These are phyloP conservation scores for Cyathus striatus DNA, from an alignment of 768 basidiomycete genomes.

Conservation along the genomic window DNA sequence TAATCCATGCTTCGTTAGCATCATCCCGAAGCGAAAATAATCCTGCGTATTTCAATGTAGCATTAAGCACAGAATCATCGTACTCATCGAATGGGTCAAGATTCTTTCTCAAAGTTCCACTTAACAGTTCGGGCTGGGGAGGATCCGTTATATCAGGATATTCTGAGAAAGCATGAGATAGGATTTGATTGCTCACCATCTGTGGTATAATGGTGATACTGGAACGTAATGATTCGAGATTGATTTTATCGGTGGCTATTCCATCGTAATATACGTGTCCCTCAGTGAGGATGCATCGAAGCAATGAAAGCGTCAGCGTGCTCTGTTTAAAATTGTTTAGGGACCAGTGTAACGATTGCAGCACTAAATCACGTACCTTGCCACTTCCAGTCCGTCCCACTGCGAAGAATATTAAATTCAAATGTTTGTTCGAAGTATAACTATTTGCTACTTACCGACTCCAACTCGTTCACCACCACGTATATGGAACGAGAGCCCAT, in stretches of 20 bases:
- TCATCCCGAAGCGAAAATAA: constrained; percentile 25
- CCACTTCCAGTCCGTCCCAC: constrained; percentile 34
- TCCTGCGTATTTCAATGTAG: constrained; percentile 27
- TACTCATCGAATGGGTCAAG: constrained; percentile 53
- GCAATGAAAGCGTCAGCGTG: constrained; percentile 44
- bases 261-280: constrained; percentile 51
- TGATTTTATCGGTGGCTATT: constrained; percentile 35
- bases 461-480: constrained; percentile 49
- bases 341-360: not conserved
- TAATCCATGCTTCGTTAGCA: constrained; percentile 43
- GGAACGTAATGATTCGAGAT: constrained; percentile 45
- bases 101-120: constrained; percentile 46
- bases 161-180: not conserved
- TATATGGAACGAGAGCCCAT: constrained; percentile 41
- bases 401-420: constrained; percentile 4
- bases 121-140: constrained; percentile 36
- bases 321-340: constrained; percentile 16
- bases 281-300: constrained; percentile 47
- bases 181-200: constrained; percentile 26
- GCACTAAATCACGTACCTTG: constrained; percentile 16
- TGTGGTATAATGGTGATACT: constrained; percentile 54
- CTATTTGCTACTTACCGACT: constrained; percentile 26
- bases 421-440: not conserved
- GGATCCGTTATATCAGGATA: not conserved
- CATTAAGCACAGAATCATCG: constrained; percentile 33